Base-by-base conservation (phyloP, 2,329 filamentous ascomycete species). In the Aspergillus fischeri region DNA sequence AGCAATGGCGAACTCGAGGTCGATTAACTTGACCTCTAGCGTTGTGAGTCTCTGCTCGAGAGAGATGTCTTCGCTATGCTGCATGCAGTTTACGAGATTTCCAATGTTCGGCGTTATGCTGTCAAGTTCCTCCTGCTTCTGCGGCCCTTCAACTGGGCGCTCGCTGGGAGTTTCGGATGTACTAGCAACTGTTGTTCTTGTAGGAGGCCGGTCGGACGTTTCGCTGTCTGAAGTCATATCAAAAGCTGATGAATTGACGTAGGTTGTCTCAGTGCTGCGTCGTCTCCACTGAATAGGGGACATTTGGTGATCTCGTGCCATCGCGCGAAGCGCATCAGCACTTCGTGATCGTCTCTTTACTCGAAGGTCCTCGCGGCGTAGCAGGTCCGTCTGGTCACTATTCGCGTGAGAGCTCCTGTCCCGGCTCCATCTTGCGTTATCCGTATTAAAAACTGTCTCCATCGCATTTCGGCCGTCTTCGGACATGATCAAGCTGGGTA, bases 21-120 rank as follows among this genome's bases (percentile, higher is more conserved):
- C 78, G 60, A 80, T 79, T 51, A 80, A 65, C 58, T 81, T 81
- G 24, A 81, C 78, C 58, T 81, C 78, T 6, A 81, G 65, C 0
- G 78, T 80, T 35, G 76, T 76, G n/a, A 81, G 60, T 49, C 78
- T 72, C 54, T 80, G 77, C 55, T 78, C 77, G 1, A 80, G 63
- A 3, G 70, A 75, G 20, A 72, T 64, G 21, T 70, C 70, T 25
- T 75, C 73, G 54, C 76, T 71, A 41, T 72, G 68, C 48, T 76
- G 74, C 66, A 78, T 75, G 11, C 68, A 66, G 45, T 67, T 71
- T 41, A 77, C 67, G 11, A 78, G 64, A 38, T 68, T 70, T n/a
- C 71, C 70, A 41, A 78, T 69, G 55, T 74, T 70, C 1, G 74
- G 71, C 1, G 69, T 63, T 3, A 72, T 60, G 29, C 60, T 66